These are phyloP conservation scores for Otatea glauca DNA, from an alignment of 176 grass and related monocot genomes.

Conservation along the genomic window DNA sequence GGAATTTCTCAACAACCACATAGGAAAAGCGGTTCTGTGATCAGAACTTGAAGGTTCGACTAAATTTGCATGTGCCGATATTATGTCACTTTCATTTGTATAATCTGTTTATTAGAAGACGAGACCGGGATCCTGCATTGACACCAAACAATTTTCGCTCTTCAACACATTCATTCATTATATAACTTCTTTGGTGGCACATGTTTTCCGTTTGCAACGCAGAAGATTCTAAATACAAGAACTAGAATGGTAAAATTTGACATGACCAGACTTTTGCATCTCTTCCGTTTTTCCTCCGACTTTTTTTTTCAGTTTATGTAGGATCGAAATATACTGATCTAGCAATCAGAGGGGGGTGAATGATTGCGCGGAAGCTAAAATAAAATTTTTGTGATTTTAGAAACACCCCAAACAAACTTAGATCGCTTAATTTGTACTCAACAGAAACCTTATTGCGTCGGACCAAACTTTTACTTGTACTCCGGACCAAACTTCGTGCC, in stretches of 20 bases:
- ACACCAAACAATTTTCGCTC: not conserved
- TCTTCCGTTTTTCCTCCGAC: not conserved
- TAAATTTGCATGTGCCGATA: not conserved
- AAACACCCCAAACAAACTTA: too few relatives aligned
- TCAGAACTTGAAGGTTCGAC: too few relatives aligned
- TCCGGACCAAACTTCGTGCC: too few relatives aligned
- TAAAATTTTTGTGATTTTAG: too few relatives aligned
- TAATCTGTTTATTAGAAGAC: not conserved
- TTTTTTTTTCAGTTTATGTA: too few relatives aligned
- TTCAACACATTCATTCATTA: not conserved
- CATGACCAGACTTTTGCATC: not conserved
- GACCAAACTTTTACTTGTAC: too few relatives aligned
- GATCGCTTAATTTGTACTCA: too few relatives aligned
- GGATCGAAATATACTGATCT: too few relatives aligned
- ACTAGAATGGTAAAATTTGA: not conserved
- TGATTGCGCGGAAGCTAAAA: too few relatives aligned
- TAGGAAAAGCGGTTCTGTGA: too few relatives aligned
- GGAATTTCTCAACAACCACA: constrained; percentile 6
- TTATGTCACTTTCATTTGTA: not conserved
- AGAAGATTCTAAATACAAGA: constrained; percentile 12
- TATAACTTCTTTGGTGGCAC: not conserved
- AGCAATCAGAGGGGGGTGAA: too few relatives aligned
- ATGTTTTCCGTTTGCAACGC: not conserved
- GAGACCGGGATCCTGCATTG: not conserved
- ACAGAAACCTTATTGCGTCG: too few relatives aligned